Evolutionary conservation across 106 monocot genomes (phyloP), one percentile per base, ranked within the genome.

Genomic region (Dendrobium catenatum): DNA sequence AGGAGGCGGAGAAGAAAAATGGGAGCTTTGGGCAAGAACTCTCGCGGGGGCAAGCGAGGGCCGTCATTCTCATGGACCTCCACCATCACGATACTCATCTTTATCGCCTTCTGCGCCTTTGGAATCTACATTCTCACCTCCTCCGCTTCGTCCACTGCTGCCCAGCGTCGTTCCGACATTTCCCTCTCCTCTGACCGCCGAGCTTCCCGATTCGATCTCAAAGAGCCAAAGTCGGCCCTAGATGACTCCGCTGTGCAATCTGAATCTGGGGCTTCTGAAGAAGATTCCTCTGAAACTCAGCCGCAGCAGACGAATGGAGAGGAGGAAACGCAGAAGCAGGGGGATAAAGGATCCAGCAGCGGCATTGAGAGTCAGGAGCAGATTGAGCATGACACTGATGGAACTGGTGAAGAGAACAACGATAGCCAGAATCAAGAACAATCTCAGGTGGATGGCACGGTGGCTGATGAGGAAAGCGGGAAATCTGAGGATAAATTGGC

Each of bases 71-170:
- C 51, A 24, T 47, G 51, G 77, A 13, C 20, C 3, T 49, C 77
- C 77, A 77, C 51, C 7, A 19, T 19, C 51, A 19, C 43, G 20
- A 42, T 29, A 29, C 42, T 74, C 33, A 27, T 77, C 51, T 77
- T 77, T 7, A 11, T 77, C 24, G 47, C 49, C 27, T 54, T 77
- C 22, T 77, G 47, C 49, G 49, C 46, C 16, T 26, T 9, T 18
- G 77, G 77, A 0, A 43, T 77, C 46, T 77, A 54, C 27, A 27
- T 54, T 8, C 54, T 77, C 77, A 54, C 51, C 4, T 74, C 74
- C 2, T 74, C 74, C 51, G 31, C 77, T 51, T 27, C 77, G 27
- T 77, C 77, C 9, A 51, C 10, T 13, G 13, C 51, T 13, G 51
- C 51, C 51, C 15, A 51, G 13, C 51, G 51, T 15, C 51, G 51